Evolutionary conservation across 129 eudicot genomes (phyloP), one percentile per base, ranked within the genome.

Genomic region (Pittosporum tobira): DNA sequence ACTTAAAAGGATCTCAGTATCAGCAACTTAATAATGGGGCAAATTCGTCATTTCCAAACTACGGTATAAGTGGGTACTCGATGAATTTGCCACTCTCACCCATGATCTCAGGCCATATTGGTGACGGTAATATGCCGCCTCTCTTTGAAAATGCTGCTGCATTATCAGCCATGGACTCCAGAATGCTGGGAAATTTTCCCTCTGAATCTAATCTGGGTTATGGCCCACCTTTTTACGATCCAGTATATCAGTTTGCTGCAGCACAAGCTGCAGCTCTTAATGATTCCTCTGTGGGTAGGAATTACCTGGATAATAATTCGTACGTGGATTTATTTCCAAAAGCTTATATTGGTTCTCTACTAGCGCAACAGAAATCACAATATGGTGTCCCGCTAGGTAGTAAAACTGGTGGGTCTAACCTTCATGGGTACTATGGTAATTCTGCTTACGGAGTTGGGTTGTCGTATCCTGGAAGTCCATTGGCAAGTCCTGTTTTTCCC

Each of bases 401-500:
- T 14, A 89, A 85, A 74, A 25, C 78, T 1, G 66, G 77, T 16
- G 71, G 75, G 38, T 78, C 94, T 9, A 78, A 76, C 71, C 87
- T 76, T 65, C 91, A 86, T 71, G 94, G 87, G 29, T 90, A 83
- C 69, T 90, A 85, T 57, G 94, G 89, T 13, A 90, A 78, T 76
- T 85, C 81, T 3, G 71, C 87, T 21, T 84, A 58, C 72, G 95
- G 95, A 34, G 52, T 90, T 28, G 97, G 95, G 13, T 72, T 90
- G 70, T 88, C 95, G 9, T 91, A 91, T 74, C 81, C 79, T 8
- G 98, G 98, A 47, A 91, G 94, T 48, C 98, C 98, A 10, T 68
- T 90, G 79, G 74, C 85, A 14, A 78, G 83, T 73, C 84, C 94
- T 13, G 74, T 85, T 43, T 24, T 60, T 65, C 89, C 88, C 7